A percentile compares a stretch with the other conserved stretches of the same genome.
Evolutionary conservation across 2,329 filamentous ascomycete species (phyloP).

Genomic region (Ustilaginoidea virens): DNA sequence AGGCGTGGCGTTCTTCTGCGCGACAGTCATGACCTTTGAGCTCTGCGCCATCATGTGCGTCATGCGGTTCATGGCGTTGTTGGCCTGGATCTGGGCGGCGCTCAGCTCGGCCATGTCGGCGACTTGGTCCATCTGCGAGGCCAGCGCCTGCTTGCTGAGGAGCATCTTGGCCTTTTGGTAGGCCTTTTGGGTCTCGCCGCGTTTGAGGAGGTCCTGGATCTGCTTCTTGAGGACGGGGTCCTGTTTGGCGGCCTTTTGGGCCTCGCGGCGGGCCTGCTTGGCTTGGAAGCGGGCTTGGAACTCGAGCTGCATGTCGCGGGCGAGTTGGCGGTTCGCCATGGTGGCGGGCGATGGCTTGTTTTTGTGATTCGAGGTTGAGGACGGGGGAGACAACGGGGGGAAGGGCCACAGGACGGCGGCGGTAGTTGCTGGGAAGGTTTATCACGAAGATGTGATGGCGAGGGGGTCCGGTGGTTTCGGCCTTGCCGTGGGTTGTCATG

Average conservation of each 20-base stretch:
- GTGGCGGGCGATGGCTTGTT: no score
- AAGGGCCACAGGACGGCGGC: no score
- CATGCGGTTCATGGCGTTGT: slow-evolving; percentile 51
- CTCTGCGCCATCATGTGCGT: slow-evolving; percentile 47
- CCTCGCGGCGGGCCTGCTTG: slow-evolving; percentile 45
- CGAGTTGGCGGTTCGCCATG: slow-evolving; percentile 44
- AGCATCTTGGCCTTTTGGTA: slow-evolving; percentile 49
- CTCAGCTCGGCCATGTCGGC: slow-evolving; percentile 48
- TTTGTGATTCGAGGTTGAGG: no score
- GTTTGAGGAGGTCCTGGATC: slow-evolving; percentile 46
- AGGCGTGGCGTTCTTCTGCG: slow-evolving; percentile 42
- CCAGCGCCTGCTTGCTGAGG: slow-evolving; percentile 44
- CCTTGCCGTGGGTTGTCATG: no score
- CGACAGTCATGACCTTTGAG: slow-evolving; percentile 40
- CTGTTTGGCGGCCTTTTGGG: slow-evolving; percentile 44
- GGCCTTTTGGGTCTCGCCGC: slow-evolving; percentile 46
- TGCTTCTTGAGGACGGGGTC: slow-evolving; percentile 46
- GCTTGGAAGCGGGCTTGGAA: slow-evolving; percentile 49
- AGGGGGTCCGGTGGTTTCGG: no score
- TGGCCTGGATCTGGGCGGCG: slow-evolving; percentile 46
- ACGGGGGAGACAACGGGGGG: no score
- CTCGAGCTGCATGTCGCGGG: slow-evolving; percentile 47
- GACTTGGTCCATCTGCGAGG: slow-evolving; percentile 48
- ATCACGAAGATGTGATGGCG: no score
- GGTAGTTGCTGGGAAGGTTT: no score